Base-by-base conservation (phyloP, 306 rosid species). In the Lathyrus sativus region DNA sequence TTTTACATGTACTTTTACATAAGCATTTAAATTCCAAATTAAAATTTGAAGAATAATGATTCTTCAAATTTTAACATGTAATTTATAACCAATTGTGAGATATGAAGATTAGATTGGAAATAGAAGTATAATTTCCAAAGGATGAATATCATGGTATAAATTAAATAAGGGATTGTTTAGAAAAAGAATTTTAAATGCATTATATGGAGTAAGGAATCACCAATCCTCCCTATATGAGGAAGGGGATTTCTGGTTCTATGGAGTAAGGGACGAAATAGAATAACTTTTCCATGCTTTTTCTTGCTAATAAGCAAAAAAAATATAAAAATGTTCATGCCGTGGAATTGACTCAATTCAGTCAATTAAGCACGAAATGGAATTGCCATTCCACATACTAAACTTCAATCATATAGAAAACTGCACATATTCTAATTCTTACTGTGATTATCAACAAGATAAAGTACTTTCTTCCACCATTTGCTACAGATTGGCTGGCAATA, bases 401-500 rank as follows among this genome's bases (percentile, higher is more conserved):
- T 8, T 18, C 12, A 53, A 24, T 39, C 29, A 63, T 22, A 59
- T 35, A 9, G 28, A 66, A 69, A 73, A 59, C 58, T 31, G 45
- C 78, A 35, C 29, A 26, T 39, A 26, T 39, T 54, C 68, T 37
- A 74, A 53, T 39, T 72, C 92, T 87, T 85, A 95, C 99, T 14
- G 99, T 95, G 82, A 95, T 91, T 74, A 95, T 95, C 63, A 95
- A 86, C 82, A 95, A 82, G 78, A 91, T 87, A 68, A 85, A 95
- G 83, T 91, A 95, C 78, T 95, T 95, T 56, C 79, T 88, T 78
- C 85, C 92, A 58, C 88, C 87, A 75, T 73, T 77, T 48, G 88
- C 88, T 68, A 83, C 83, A 83, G 99, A 95, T 74, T 88, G 99
- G 86, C 96, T 88, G 74, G 99, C 97, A 83, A 88, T 95, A 55